Conservation (phyloP, 805 yeast genomes). For the Yarrowia porcina region DNA sequence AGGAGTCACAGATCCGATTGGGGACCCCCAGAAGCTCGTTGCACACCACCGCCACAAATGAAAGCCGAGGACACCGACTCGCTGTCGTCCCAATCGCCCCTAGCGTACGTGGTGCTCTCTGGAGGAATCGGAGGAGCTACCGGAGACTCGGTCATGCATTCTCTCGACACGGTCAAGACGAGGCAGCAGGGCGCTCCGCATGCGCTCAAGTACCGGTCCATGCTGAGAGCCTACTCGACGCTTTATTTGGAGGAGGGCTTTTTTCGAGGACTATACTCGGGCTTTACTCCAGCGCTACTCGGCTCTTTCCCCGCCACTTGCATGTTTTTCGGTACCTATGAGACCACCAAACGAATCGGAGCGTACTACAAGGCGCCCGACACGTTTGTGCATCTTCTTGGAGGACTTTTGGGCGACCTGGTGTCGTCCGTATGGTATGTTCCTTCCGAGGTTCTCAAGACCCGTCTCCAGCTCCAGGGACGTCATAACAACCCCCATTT, state of each 20-base stretch:
- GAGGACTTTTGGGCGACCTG: slow-evolving; percentile 93
- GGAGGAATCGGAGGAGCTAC: slow-evolving; percentile 95
- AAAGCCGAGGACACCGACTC: slow-evolving; percentile 9
- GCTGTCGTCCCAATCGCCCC: slow-evolving; percentile 10
- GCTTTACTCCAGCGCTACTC: slow-evolving; percentile 84
- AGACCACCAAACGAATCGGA: slow-evolving; percentile 61
- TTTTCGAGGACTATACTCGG: slow-evolving; percentile 80
- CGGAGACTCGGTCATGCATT: slow-evolving; percentile 92
- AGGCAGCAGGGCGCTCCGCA: slow-evolving; percentile 92
- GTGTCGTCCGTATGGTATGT: slow-evolving; percentile 86
- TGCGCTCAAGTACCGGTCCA: slow-evolving; percentile 62
- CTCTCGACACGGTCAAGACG: slow-evolving; percentile 93
- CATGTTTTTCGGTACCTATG: slow-evolving; percentile 90
- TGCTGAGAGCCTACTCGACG: slow-evolving; percentile 71
- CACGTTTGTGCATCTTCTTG: slow-evolving; percentile 70
- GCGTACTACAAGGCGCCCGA: slow-evolving; percentile 64
- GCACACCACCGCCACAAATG: slow-evolving; percentile 5
- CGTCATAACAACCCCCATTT: slow-evolving; percentile 74
- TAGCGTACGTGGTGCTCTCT: slow-evolving; percentile 46
- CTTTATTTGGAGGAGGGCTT: slow-evolving; percentile 85
- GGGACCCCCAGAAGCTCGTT: slow-evolving; percentile 9
- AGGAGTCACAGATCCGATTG: slow-evolving; percentile 6
- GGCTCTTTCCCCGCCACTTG: slow-evolving; percentile 91
- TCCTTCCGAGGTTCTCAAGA: slow-evolving; percentile 91
- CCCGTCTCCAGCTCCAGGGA: slow-evolving; percentile 91